Evolutionary conservation across 2,329 filamentous ascomycete species (phyloP), one percentile per base, ranked within the genome.

Genomic region (Nigrospora osmanthi): DNA sequence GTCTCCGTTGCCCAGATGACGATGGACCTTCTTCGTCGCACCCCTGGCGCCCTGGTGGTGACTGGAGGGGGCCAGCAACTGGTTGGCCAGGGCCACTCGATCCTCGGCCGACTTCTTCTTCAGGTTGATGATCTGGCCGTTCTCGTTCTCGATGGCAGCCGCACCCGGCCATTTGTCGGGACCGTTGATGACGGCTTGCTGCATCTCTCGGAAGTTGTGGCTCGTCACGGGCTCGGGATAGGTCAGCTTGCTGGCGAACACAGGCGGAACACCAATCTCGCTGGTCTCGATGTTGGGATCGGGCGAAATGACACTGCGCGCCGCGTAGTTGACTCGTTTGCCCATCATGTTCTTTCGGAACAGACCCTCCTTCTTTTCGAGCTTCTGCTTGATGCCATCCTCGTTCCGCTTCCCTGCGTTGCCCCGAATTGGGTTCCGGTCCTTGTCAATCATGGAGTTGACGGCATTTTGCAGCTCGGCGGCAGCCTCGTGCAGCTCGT

Each of bases 311-410:
- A 98, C 93, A 76, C 87, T 95, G 63, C 93, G 85, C 34, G 93
- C 93, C 41, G 93, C 93, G 63, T 93, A 97, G 65, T 98, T 97
- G 69, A 98, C 93, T 72, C 93, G 89, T 74, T 98, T 98, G 49
- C 93, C 93, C 93, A 98, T 98, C 93, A 98, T 97, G 67, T 98
- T 96, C 73, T 95, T 97, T 57, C 93, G 79, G 73, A 98, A 98
- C 30, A 98, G 75, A 52, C 93, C 93, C 61, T 98, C 94, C 68
- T 98, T 98, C 75, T 98, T 98, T 68, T 98, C 93, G 28, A 98
- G 76, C 60, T 90, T 86, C 62, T 98, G 93, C 69, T 98, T 98
- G 69, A 98, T 95, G 55, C 94, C 93, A 51, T 95, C 90, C 49
- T 94, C 87, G 43, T 88, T 85, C 45, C 83, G 77, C 57, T 85